Evolutionary conservation across 78 protist species (phyloP).

Genomic region (slime mould (Dictyostelium discoideum)): DNA sequence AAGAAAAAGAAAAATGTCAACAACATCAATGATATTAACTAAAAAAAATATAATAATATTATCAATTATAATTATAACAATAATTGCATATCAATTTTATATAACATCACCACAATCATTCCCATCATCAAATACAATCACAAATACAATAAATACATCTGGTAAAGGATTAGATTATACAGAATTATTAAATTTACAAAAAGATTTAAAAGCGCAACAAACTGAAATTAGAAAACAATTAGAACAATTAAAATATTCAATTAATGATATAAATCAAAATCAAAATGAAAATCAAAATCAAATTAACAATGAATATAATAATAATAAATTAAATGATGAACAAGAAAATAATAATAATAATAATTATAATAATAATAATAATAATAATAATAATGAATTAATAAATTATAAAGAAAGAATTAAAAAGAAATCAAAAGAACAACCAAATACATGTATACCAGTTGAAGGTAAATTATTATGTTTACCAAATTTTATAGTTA

Average conservation of each 20-base stretch:
- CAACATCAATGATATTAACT: not conserved
- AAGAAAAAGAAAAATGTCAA: not conserved
- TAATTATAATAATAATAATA: not conserved
- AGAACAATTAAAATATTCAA: not conserved
- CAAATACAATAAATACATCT: not conserved
- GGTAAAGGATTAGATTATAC: not conserved
- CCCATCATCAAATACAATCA: not conserved
- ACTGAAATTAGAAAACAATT: slow-evolving; percentile 15
- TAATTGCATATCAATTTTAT: slow-evolving; percentile 28
- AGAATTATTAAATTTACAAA: not conserved
- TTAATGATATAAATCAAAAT: not conserved
- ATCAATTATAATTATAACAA: not conserved
- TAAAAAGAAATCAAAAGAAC: not conserved
- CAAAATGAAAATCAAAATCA: no score
- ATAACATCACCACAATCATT: slow-evolving; percentile 5
- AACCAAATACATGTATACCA: slow-evolving; percentile 69
- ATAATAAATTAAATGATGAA: not conserved
- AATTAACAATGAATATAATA: not conserved
- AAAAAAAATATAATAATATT: not conserved
- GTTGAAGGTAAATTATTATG: slow-evolving; percentile 17
- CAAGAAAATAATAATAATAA: not conserved
- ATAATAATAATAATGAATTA: not conserved
- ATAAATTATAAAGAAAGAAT: not conserved
- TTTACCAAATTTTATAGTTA: slow-evolving; percentile 41
- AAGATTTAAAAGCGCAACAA: slow-evolving; percentile 11